A percentile compares a stretch with the other conserved stretches of the same genome.
phyloP scores from a whole-genome alignment of 2,329 filamentous ascomycete species.

The Ciborinia camelliae region DNA sequence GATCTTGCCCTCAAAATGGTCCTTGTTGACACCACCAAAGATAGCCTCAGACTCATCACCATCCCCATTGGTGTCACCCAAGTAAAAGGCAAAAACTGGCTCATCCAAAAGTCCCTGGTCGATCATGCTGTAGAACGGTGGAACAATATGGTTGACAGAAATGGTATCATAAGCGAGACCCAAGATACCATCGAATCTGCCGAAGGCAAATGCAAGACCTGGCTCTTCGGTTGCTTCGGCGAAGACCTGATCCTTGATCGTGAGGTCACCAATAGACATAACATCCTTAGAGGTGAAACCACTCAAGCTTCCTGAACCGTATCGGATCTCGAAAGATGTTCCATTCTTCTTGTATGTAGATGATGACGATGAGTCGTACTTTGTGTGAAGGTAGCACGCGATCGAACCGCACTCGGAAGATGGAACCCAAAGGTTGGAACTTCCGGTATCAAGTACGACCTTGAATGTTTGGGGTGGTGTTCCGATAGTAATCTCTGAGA shows the following conservation, averaged over 20 bases:
- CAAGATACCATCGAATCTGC: conserved; percentile 93
- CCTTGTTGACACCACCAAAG: conserved; percentile 84
- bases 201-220: conserved; percentile 95
- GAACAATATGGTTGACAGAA: conserved; percentile 92
- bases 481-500: conserved; percentile 92
- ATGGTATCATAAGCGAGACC: conserved; percentile 94
- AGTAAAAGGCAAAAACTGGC: conserved; percentile 94
- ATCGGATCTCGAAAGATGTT: conserved; percentile 85
- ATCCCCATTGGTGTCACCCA: conserved; percentile 66
- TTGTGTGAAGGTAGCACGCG: conserved; percentile 94
- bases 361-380: conserved; percentile 89
- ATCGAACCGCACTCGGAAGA: conserved; percentile 88
- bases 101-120: conserved; percentile 87
- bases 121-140: conserved; percentile 95
- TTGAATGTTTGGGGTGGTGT: conserved; percentile 94
- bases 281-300: conserved; percentile 91
- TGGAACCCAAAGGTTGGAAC: conserved; percentile 98
- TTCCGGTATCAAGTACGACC: conserved; percentile 96
- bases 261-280: conserved; percentile 82
- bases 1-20: conserved; percentile 79
- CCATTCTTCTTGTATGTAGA: conserved; percentile 94
- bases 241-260: conserved; percentile 86
- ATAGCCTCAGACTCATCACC: conserved; percentile 78
- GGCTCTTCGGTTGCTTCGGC: conserved; percentile 95
- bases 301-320: conserved; percentile 90